Percentiles rank a stretch among this genome's conserved stretches.
phyloP scores from a whole-genome alignment of 2,329 filamentous ascomycete genomes.

The Aspergillus nomiae region DNA sequence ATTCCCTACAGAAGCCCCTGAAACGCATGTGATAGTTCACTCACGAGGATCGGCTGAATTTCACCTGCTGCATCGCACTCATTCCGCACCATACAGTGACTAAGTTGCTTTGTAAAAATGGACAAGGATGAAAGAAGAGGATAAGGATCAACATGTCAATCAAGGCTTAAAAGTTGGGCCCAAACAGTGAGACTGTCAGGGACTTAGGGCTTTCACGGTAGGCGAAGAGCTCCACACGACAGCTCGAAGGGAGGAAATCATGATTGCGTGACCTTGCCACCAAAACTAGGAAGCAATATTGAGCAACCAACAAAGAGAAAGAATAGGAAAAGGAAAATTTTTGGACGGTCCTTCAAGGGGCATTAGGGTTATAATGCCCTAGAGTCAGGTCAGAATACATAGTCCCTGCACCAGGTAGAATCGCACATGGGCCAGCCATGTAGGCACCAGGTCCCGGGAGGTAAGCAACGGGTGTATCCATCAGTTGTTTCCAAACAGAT shows the following conservation, averaged over 20 bases:
- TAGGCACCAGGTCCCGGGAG: slow-evolving; percentile 17
- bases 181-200: background rate
- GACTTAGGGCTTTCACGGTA: background rate
- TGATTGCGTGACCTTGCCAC: background rate
- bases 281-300: background rate
- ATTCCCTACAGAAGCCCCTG: background rate
- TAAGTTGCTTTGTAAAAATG: background rate
- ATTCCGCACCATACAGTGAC: background rate
- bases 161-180: background rate
- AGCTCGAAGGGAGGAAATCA: background rate
- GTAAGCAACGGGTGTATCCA: slow-evolving; percentile 27
- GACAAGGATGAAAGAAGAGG: background rate
- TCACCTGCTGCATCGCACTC: background rate
- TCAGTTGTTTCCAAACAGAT: slow-evolving; percentile 27
- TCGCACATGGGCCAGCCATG: slow-evolving; percentile 9
- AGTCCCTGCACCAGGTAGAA: slow-evolving; percentile 10
- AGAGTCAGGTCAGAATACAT: slow-evolving; percentile 11
- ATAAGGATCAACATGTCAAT: background rate
- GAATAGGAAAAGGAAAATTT: background rate
- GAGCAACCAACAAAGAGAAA: background rate
- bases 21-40: background rate
- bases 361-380: background rate
- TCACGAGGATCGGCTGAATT: background rate
- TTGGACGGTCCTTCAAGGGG: background rate
- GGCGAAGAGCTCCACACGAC: background rate